Conservation (phyloP, 805 yeast genomes). For the Starmerella gropengiesseri region DNA sequence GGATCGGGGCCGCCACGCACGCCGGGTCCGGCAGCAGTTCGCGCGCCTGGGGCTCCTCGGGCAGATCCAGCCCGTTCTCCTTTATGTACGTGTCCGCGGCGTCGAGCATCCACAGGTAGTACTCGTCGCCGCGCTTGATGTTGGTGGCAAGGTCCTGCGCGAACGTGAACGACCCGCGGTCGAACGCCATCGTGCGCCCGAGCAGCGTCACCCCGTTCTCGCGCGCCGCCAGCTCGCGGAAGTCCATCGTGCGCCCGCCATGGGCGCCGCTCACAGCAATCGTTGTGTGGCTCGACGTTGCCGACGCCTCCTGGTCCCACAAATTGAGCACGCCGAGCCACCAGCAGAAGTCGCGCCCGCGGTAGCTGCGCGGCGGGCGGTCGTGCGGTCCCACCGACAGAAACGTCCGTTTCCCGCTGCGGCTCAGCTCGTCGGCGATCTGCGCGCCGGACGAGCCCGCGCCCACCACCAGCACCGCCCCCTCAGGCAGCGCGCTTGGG, state of each 20-base stretch:
- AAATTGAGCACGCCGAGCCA: conserved; percentile 21
- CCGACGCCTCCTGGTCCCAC: conserved; percentile 19
- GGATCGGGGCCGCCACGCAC: conserved; percentile 11
- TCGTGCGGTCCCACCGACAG: conserved; percentile 20
- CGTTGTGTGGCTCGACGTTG: conserved; percentile 15
- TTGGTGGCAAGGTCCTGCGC: conserved; percentile 12
- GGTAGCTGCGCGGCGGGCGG: conserved; percentile 19
- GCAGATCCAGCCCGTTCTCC: conserved; percentile 15
- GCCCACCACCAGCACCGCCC: conserved; percentile 19
- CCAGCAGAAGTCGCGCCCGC: conserved; percentile 21
- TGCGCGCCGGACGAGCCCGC: conserved; percentile 22
- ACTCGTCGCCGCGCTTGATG: conserved; percentile 15
- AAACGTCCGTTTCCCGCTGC: conserved; percentile 5
- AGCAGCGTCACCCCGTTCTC: conserved; percentile 13
- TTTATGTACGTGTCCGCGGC: conserved; percentile 17
- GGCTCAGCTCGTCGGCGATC: conserved; percentile 19
- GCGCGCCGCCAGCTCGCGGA: conserved; percentile 15
- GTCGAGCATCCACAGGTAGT: conserved; percentile 16
- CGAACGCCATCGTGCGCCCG: conserved; percentile 14
- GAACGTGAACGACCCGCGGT: conserved; percentile 9
- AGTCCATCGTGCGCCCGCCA: conserved; percentile 21
- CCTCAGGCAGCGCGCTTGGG: conserved; percentile 15
- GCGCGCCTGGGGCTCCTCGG: conserved; percentile 17
- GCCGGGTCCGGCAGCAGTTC: conserved; percentile 13
- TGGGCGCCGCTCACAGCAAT: conserved; percentile 21